Evolutionary conservation across 345 rosid genomes (phyloP).

Genomic region (Brassica nigra): DNA sequence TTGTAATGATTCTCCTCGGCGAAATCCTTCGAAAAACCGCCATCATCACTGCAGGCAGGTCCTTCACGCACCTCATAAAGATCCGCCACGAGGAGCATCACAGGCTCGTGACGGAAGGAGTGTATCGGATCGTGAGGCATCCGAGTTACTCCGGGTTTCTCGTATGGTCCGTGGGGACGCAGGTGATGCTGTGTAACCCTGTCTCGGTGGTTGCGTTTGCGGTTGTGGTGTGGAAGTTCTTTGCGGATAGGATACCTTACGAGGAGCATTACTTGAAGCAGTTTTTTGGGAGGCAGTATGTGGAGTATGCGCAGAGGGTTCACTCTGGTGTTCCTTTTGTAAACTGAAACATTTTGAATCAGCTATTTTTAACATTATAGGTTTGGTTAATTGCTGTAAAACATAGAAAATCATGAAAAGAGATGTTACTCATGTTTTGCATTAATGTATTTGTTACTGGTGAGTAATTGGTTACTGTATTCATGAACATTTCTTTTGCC

Average conservation of each 20-base stretch:
- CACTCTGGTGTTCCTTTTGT: slow-evolving; percentile 76
- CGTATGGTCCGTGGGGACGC: slow-evolving; percentile 74
- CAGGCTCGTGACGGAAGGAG: slow-evolving; percentile 60
- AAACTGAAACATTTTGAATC: slow-evolving; percentile 37
- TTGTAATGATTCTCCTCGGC: slow-evolving; percentile 52
- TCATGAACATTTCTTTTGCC: neutral
- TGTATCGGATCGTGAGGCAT: slow-evolving; percentile 63
- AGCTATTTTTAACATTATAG: neutral
- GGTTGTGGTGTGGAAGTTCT: slow-evolving; percentile 65
- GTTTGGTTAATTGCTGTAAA: neutral
- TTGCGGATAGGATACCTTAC: slow-evolving; percentile 57
- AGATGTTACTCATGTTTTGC: neutral
- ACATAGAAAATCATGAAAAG: neutral
- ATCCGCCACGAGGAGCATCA: slow-evolving; percentile 57
- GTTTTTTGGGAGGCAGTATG: slow-evolving; percentile 61
- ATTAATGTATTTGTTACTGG: neutral
- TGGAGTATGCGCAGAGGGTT: slow-evolving; percentile 52
- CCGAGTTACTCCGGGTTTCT: slow-evolving; percentile 75
- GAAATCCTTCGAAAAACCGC: slow-evolving; percentile 64
- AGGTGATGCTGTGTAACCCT: slow-evolving; percentile 76
- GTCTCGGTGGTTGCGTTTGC: slow-evolving; percentile 58
- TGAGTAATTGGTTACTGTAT: neutral
- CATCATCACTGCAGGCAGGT: slow-evolving; percentile 64
- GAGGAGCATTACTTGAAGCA: slow-evolving; percentile 69
- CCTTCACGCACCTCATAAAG: slow-evolving; percentile 75